A percentile compares a stretch with the other conserved stretches of the same genome.
Conservation (phyloP, 2,329 filamentous ascomycete species). For the Aspergillus felis region DNA sequence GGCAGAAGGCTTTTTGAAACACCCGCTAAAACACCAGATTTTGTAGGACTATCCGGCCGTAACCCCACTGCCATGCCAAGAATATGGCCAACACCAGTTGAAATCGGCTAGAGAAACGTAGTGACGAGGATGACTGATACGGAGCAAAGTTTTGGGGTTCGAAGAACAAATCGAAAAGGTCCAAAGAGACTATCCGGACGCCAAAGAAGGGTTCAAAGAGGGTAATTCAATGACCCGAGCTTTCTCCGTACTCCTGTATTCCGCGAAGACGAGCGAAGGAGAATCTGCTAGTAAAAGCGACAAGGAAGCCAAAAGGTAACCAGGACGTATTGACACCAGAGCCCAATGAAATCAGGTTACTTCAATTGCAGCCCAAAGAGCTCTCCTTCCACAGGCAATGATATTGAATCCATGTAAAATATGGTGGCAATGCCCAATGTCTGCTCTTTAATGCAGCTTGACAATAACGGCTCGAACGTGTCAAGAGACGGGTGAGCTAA, state of each 20-base stretch:
- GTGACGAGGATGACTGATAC: neutral
- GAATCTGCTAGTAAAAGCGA: neutral
- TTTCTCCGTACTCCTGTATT: neutral
- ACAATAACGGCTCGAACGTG: neutral
- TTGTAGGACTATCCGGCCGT: slow-evolving; percentile 4
- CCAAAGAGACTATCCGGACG: neutral
- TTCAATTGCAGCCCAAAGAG: slow-evolving; percentile 1
- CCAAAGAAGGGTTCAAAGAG: neutral
- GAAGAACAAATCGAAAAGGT: neutral
- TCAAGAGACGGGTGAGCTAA: neutral
- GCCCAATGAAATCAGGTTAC: neutral
- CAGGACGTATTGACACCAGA: neutral
- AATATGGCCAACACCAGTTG: neutral
- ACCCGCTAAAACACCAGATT: neutral
- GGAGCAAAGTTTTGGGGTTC: neutral
- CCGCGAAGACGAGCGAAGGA: neutral
- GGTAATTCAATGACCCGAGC: neutral
- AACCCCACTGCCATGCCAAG: slow-evolving; percentile 19
- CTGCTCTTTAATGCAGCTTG: neutral
- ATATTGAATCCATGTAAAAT: slow-evolving; percentile 1
- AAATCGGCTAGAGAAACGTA: neutral
- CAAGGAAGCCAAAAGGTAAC: neutral
- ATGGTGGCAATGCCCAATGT: neutral
- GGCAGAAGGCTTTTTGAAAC: slow-evolving; percentile 11
- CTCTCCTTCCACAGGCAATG: neutral